Conservation (phyloP, 2,329 filamentous ascomycete genomes). For the Nigrospora osmanthi region DNA sequence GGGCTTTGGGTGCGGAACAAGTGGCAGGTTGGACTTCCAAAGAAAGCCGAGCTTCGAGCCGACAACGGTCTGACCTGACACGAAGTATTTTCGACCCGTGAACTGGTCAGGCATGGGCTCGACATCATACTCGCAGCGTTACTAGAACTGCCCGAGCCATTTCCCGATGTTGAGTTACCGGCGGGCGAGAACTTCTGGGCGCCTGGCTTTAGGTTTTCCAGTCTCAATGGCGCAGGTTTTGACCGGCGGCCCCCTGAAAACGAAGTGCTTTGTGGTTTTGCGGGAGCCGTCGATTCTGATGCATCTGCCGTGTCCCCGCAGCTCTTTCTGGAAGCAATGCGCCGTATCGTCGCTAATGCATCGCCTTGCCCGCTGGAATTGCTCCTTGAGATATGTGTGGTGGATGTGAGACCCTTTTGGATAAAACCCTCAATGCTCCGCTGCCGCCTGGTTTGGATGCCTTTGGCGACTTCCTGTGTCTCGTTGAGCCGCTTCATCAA, state of each 20-base stretch:
- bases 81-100: slow-evolving; percentile 8
- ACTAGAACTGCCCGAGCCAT: no score
- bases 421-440: slow-evolving; percentile 9
- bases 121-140: no score
- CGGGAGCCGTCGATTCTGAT: slow-evolving; percentile 1
- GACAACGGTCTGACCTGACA: slow-evolving; percentile 20
- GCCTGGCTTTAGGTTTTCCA: no score
- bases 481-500: slow-evolving; percentile 49
- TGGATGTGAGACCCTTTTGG: slow-evolving; percentile 8
- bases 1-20: slow-evolving; percentile 48
- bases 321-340: not conserved
- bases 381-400: slow-evolving; percentile 10
- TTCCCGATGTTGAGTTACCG: no score
- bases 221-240: no score
- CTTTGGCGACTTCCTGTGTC: slow-evolving; percentile 19
- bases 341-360: no score
- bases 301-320: not conserved
- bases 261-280: not conserved
- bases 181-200: no score
- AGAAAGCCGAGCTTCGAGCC: slow-evolving; percentile 39
- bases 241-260: no score
- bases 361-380: no score
- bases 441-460: slow-evolving; percentile 10
- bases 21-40: slow-evolving; percentile 41
- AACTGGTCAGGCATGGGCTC: slow-evolving; percentile 11